Base-by-base conservation (phyloP, 345 rosid genomes). In the Corymbia maculata region DNA sequence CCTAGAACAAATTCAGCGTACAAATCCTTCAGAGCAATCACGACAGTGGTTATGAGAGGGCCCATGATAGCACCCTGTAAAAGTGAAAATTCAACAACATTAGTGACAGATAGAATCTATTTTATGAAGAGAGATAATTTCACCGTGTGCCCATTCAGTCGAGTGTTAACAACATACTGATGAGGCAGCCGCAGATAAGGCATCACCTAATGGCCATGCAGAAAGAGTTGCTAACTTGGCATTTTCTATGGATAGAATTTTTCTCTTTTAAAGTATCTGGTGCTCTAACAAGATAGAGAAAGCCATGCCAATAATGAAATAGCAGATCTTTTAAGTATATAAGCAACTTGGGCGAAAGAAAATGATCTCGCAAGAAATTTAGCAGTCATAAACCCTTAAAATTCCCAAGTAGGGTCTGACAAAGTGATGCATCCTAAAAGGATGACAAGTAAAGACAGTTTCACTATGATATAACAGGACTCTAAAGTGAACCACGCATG, bases 61-160 rank as follows among this genome's bases (percentile, higher is more conserved):
- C 99, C 99, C 99, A 97, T 98, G 84, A 98, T 97, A 51, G 99
- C 99, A 90, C 99, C 99, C 99, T 98, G 93, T 9, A 88, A 86
- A 85, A 53, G 84, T 44, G 49, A 85, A 47, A 86, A 59, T 36
- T 19, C 44, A 80, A 10, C 12, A 13, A 52, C 55, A 6, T 30
- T 22, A 64, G 80, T 13, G 61, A 30, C 64, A 36, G 13, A 51
- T 15, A 53, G 52, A 28, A 86, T 53, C 30, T 26, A 86, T 59
- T 36, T 55, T n/a, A 10, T 44, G 26, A 22, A 30, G 26, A 64
- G n/a, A 55, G 26, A 19, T 12, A 79, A 51, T 22, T 26, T 80
- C 44, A 9, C 13, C 5, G 15, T 52, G 19, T 51, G 45, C 42
- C 53, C 61, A 4, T 36, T 87, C 45, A 4, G 42, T 57, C 50